phyloP scores from a whole-genome alignment of 768 basidiomycete species.

The Obba rivulosa region DNA sequence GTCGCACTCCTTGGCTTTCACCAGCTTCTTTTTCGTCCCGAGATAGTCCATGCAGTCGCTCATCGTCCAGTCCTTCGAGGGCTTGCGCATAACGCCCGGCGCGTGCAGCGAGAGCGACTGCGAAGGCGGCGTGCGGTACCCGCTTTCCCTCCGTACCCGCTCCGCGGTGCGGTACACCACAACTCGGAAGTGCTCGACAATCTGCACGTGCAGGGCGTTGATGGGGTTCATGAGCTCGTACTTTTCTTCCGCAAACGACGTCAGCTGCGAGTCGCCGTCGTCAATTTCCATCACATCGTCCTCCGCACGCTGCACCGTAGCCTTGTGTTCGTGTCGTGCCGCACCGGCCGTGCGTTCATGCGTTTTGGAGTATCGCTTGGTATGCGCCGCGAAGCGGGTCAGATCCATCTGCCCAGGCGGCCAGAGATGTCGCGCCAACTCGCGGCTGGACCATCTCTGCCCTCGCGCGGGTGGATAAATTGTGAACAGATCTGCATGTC shows the following conservation, averaged over 20 bases:
- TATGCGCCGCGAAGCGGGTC: conserved; percentile 6
- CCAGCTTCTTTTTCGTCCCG: conserved; percentile 30
- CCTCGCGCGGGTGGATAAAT: neutral
- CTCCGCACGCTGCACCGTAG: conserved; percentile 1
- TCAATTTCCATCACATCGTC: conserved; percentile 55
- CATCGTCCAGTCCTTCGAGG: conserved; percentile 46
- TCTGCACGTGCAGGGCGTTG: conserved; percentile 61
- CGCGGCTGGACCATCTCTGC: conserved; percentile 38
- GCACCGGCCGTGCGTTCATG: neutral
- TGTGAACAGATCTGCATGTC: neutral
- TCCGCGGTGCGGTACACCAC: conserved; percentile 54
- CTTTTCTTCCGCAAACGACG: conserved; percentile 18
- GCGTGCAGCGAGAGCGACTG: conserved; percentile 48
- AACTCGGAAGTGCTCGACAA: conserved; percentile 63
- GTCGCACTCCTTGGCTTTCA: conserved; percentile 39
- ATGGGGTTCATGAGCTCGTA: conserved; percentile 50
- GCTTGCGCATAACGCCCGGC: conserved; percentile 40
- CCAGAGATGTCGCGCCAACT: conserved; percentile 31
- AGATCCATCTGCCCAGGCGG: conserved; percentile 3
- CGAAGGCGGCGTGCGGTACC: conserved; percentile 28
- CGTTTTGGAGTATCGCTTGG: neutral
- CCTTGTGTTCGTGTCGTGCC: conserved; percentile 12
- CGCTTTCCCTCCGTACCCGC: conserved; percentile 29
- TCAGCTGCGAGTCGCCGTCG: conserved; percentile 32
- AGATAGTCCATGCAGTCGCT: conserved; percentile 57